Base-by-base conservation (phyloP, 2,329 filamentous ascomycete genomes). In the Diaporthe longicolla region DNA sequence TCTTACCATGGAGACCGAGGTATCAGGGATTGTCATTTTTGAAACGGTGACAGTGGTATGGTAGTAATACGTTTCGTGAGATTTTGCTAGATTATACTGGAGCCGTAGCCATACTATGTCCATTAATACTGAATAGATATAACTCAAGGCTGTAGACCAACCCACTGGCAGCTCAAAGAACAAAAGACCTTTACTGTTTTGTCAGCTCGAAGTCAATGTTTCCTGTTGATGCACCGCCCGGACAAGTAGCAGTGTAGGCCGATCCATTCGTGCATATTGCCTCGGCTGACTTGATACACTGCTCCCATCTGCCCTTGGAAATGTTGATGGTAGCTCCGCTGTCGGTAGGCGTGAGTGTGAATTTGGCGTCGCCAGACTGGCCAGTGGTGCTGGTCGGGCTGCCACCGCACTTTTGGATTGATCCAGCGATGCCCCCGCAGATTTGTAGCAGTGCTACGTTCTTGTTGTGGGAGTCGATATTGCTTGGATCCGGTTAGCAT, bases 371-470 rank as follows among this genome's bases (percentile, higher is more conserved):
- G 9, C 87, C 87, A 6, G 83, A 85, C 59, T 82, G 77, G 45
- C 88, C 88, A 0, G 79, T 81, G 7, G 87, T 89, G 17, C 80
- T 81, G 21, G 81, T 76, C 0, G 85, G 86, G 21, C 79, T 75
- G 35, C 87, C 87, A 8, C 82, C 81, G 78, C 88, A 89, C 77
- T 85, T 83, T 70, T 83, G 79, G 70, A 86, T 85, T 8, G 81
- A 77, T 11, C 85, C 86, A 0, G 86, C 83, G 73, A 89, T 89
- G 72, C 92, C 84, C 63, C 86, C 85, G 81, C 87, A 89, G 80
- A 95, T 83, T 0, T 91, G 90, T 35, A 90, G 90, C 75, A 88
- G 85, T 9, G 84, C 85, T 57, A 94, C 91, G 76, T 93, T 89
- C 40, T 89, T 83, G 78, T 89, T 87, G 78, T 89, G 87, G 76